Evolutionary conservation across 257 asterid genomes (phyloP), one percentile per base, ranked within the genome.

Genomic region (Handroanthus guayacan): DNA sequence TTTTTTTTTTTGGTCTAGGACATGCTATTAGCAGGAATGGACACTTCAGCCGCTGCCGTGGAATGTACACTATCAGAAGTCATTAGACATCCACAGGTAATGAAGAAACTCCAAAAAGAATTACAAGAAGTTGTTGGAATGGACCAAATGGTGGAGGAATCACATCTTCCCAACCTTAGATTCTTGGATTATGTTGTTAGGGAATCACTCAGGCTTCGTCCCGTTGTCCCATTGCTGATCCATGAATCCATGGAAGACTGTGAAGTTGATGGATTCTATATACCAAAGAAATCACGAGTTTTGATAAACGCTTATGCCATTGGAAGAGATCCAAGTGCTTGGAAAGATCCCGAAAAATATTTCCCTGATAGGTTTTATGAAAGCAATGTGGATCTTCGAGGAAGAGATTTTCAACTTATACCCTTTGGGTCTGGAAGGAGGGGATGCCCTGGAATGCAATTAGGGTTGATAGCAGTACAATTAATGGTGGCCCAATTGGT

Each of bases 391-490:
- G 85, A 81, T 45, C 12, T 77, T 0, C 78, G 79, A 2, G 87
- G 87, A 0, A 67, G 52, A 0, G 66, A 81, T 75, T 80, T 80
- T 44, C 74, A 80, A 37, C 85, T 84, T 37, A 16, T 84, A 51
- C 85, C 85, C 0, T 84, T 84, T 5, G 81, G 85, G 2, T 17
- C 85, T 3, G 87, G 82, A 3, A 69, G 88, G 18, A 81, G 87
- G 60, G 82, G 80, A 0, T 84, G 87, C 64, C 87, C 81, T 2
- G 83, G 81, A 20, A 5, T 78, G 78, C 82, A 81, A 39, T 6
- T 84, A 63, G 85, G 84, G 34, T 9, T 84, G 16, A 67, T 67
- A 2, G 3, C 55, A 0, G 80, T 81, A 8, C 74, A 69, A 0
- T 34, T 78, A 0, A n/a, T 75, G 58, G 83, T 84, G 18, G 80